Conservation (phyloP, 805 yeast genomes). For the Candida pseudoglaebosa region DNA sequence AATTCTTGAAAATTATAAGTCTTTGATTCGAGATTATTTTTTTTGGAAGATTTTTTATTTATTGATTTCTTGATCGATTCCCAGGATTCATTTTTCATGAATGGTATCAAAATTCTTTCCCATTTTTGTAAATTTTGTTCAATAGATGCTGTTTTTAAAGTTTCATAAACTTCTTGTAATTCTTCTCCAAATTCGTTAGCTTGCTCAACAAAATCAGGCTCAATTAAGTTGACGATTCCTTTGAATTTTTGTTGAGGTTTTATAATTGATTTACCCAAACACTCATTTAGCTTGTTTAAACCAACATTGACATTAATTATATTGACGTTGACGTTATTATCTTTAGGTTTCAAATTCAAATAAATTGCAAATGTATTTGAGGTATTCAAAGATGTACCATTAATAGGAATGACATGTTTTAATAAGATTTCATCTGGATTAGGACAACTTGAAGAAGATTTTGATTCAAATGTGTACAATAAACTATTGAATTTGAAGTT, state of each 20-base stretch:
- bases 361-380: slow-evolving; percentile 40
- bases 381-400: slow-evolving; percentile 41
- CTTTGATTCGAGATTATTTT: slow-evolving; percentile 5
- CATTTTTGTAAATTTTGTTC: slow-evolving; percentile 18
- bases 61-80: slow-evolving; percentile 17
- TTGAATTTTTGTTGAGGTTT: slow-evolving; percentile 8
- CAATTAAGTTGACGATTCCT: slow-evolving; percentile 19
- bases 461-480: slow-evolving; percentile 22
- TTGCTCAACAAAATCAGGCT: slow-evolving; percentile 16
- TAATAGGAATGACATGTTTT: slow-evolving; percentile 29
- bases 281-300: slow-evolving; percentile 61
- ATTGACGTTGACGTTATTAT: slow-evolving; percentile 41
- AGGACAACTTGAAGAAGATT: slow-evolving; percentile 12
- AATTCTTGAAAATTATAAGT: slow-evolving; percentile 39
- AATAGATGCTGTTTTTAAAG: slow-evolving; percentile 18
- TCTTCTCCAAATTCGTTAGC: slow-evolving; percentile 13
- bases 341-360: slow-evolving; percentile 37
- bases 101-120: slow-evolving; percentile 27
- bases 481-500: slow-evolving; percentile 44
- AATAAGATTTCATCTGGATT: slow-evolving; percentile 23
- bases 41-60: slow-evolving; percentile 7
- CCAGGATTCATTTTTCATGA: slow-evolving; percentile 27
- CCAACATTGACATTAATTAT: slow-evolving; percentile 57
- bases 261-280: slow-evolving; percentile 58
- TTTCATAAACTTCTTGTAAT: slow-evolving; percentile 21